phyloP scores from a whole-genome alignment of 192 early-diverging fungal genomes.

The Radiomyces spectabilis region DNA sequence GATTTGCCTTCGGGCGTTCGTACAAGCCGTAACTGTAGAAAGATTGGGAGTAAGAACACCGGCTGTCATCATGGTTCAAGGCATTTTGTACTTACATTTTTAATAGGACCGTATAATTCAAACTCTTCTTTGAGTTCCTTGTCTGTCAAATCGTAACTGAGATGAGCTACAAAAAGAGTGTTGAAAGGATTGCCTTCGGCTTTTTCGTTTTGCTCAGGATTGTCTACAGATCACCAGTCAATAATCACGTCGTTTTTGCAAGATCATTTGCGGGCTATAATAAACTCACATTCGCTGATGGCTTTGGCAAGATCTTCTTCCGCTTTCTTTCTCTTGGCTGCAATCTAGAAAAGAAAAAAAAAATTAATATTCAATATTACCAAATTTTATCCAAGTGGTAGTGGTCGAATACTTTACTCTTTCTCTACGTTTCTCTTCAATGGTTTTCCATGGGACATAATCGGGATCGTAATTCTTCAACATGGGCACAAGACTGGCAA shows the following conservation, averaged over 20 bases:
- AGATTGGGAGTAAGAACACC: background rate
- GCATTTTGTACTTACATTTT: conserved; percentile 47
- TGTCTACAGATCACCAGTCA: conserved; percentile 35
- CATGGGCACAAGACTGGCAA: conserved; percentile 50
- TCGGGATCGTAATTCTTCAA: conserved; percentile 56
- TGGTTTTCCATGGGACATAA: conserved; percentile 63
- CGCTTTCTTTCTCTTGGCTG: conserved; percentile 46
- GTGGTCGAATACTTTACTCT: conserved; percentile 36
- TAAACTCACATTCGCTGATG: conserved; percentile 40
- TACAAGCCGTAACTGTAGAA: conserved; percentile 60
- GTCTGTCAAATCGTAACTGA: conserved; percentile 72
- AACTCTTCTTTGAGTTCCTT: conserved; percentile 72
- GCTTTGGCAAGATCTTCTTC: conserved; percentile 50
- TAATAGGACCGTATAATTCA: conserved; percentile 72
- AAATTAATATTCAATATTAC: too few relatives aligned
- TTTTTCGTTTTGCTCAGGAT: conserved; percentile 66
- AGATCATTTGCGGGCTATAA: background rate
- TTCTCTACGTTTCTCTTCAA: conserved; percentile 59
- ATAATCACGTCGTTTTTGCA: background rate
- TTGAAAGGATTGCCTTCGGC: conserved; percentile 85
- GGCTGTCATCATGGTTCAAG: background rate
- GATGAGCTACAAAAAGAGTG: conserved; percentile 79
- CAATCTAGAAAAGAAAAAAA: conserved; percentile 32
- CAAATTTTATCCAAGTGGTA: background rate
- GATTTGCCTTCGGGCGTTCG: conserved; percentile 63